phyloP scores from a whole-genome alignment of 805 yeast species.

The Nakazawaea wyomingensis region DNA sequence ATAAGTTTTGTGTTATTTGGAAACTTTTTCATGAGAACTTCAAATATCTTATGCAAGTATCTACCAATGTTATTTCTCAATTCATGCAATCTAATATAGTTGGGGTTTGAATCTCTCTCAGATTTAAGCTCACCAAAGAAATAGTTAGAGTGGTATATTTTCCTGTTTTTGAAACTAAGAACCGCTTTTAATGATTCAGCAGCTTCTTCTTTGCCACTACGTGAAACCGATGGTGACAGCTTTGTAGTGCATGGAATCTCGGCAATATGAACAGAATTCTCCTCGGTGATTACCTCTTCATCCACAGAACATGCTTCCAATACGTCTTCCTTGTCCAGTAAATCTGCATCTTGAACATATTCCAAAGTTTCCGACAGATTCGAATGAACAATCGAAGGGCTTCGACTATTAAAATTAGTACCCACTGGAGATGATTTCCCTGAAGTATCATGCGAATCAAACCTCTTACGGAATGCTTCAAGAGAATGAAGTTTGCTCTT shows the following conservation, averaged over 20 bases:
- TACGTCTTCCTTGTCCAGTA: conserved; percentile 17
- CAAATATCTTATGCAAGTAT: conserved; percentile 53
- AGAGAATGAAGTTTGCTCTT: conserved; percentile 30
- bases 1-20: conserved; percentile 63
- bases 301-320: conserved; percentile 18
- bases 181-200: conserved; percentile 49
- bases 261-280: neutral
- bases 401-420: conserved; percentile 17
- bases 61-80: conserved; percentile 46
- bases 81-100: conserved; percentile 47
- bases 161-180: conserved; percentile 52
- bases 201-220: conserved; percentile 24
- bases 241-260: conserved; percentile 29
- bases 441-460: conserved; percentile 14
- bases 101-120: conserved; percentile 31
- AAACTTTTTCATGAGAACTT: conserved; percentile 40
- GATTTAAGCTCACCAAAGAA: conserved; percentile 52
- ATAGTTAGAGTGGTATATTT: conserved; percentile 60
- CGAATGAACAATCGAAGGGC: too few relatives aligned
- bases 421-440: conserved; percentile 14
- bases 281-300: conserved; percentile 12
- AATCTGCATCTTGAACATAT: conserved; percentile 19
- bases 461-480: conserved; percentile 25
- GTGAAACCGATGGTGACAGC: conserved; percentile 25
- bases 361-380: conserved; percentile 20